phyloP scores from a whole-genome alignment of 1,284 basidiomycete species.

The Heterobasidion occidentale region DNA sequence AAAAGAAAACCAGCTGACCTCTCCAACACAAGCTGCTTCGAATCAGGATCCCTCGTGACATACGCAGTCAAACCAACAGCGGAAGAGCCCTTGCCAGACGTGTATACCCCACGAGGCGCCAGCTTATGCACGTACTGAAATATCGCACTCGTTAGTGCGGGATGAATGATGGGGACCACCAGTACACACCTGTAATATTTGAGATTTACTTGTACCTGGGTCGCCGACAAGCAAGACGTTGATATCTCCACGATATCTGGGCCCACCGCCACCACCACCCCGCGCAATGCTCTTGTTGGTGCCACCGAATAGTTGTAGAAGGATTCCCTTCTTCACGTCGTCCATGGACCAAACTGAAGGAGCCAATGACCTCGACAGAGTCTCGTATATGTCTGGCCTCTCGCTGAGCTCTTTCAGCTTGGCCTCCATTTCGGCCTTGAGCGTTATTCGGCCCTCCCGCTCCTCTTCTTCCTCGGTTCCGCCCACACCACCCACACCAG shows the following conservation, averaged over 20 bases:
- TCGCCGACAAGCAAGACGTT: conserved; percentile 97
- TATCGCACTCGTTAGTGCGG: neutral
- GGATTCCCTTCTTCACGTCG: conserved; percentile 97
- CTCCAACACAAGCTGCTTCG: conserved; percentile 95
- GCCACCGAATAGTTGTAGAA: conserved; percentile 94
- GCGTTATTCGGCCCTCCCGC: conserved; percentile 37
- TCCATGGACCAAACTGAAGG: conserved; percentile 98
- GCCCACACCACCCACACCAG: conserved; percentile 82
- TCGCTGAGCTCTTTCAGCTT: conserved; percentile 66
- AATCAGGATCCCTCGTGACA: conserved; percentile 95
- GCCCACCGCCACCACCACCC: conserved; percentile 92
- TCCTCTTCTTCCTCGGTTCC: conserved; percentile 59
- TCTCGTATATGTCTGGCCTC: conserved; percentile 81
- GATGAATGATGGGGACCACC: neutral
- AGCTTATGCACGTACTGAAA: conserved; percentile 96
- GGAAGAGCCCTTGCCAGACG: conserved; percentile 95
- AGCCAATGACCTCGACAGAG: conserved; percentile 81
- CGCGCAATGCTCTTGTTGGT: conserved; percentile 93
- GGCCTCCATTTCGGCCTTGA: conserved; percentile 49
- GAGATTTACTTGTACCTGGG: conserved; percentile 95
- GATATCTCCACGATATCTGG: conserved; percentile 95
- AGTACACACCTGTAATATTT: conserved; percentile 72
- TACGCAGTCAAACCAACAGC: conserved; percentile 98
- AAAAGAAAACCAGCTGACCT: conserved; percentile 42
- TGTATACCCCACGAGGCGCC: conserved; percentile 94